phyloP scores from a whole-genome alignment of 2,329 filamentous ascomycete species.

The Ceratocystis variospora region DNA sequence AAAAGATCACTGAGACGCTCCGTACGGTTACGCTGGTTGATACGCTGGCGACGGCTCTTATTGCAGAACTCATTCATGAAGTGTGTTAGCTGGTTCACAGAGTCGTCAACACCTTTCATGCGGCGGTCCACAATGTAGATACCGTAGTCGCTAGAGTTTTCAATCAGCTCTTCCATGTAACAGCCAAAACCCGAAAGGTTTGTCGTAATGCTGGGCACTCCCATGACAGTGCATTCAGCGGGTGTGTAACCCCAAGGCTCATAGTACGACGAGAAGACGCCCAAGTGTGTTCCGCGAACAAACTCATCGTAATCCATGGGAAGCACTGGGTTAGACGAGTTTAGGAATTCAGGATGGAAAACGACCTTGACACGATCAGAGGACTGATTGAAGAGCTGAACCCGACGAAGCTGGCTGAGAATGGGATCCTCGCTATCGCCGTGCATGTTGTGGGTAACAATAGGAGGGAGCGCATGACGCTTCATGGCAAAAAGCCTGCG shows the following conservation, averaged over 20 bases:
- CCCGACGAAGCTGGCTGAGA: conserved; percentile 85
- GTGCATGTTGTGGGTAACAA: conserved; percentile 97
- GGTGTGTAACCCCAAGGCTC: conserved; percentile 99
- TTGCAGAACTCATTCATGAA: conserved; percentile 81
- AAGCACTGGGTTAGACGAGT: conserved; percentile 85
- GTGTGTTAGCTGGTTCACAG: conserved; percentile 78
- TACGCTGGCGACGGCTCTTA: conserved; percentile 90
- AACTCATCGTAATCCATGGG: conserved; percentile 98
- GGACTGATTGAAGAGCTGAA: conserved; percentile 93
- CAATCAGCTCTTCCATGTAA: conserved; percentile 98
- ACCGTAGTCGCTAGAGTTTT: conserved; percentile 94
- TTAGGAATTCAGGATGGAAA: conserved; percentile 96
- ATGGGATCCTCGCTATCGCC: conserved; percentile 90
- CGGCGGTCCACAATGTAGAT: conserved; percentile 98
- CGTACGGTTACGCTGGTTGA: conserved; percentile 96
- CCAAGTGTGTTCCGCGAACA: conserved; percentile 88
- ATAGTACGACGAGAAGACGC: conserved; percentile 95
- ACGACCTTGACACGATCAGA: conserved; percentile 92
- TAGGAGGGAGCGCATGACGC: conserved; percentile 73
- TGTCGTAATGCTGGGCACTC: conserved; percentile 93
- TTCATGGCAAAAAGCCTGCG: conserved; percentile 95
- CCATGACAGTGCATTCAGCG: conserved; percentile 97
- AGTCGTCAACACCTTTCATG: conserved; percentile 91
- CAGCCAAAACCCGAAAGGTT: conserved; percentile 96
- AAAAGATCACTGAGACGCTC: conserved; percentile 88